Base-by-base conservation (phyloP, 73 alveolate species). In the Blepharisma stoltei region DNA sequence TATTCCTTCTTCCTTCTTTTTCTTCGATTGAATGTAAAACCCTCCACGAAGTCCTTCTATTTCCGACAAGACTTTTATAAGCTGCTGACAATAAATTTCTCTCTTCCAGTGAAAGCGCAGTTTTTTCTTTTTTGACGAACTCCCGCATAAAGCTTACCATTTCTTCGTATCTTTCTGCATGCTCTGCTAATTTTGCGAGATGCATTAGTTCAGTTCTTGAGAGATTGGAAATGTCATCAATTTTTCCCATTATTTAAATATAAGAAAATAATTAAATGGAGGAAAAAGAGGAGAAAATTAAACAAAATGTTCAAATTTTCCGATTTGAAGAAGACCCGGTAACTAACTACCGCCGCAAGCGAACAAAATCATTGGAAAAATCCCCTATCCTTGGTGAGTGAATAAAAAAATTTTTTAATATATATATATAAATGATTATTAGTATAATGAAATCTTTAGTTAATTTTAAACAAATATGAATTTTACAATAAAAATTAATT, bases 31-130 rank as follows among this genome's bases (percentile, higher is more conserved):
- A 78, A 47, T 84, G 81, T 7, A 88, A 76, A 6, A 89, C 86
- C 52, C 95, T 76, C 95, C 95, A 88, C 0, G 95, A 92, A 49
- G 89, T 88, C 38, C 95, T 69, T 46, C 95, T 82, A 21, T 78
- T 54, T 60, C 89, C 78, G 49, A 88, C 95, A 53, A 87, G 80
- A 67, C 82, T 88, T 75, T 88, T 88, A 70, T 85, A 88, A 41
- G 95, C 95, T 11, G 83, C 79, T 6, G 93, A 85, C 27, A 88
- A 54, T 9, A 82, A 70, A 66, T 82, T 82, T 76, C 89, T 54
- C 54, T 82, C 89, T n/a, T 82, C 89, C 47, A 71, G 68, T 38
- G 67, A 76, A 68, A 82, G 77, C 38, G 75, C 89, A 3, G 41
- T 32, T 18, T 84, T 89, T 4, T 84, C 80, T 73, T 83, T 81